phyloP scores from a whole-genome alignment of 2,329 filamentous ascomycete genomes.

The Akanthomyces uredinophilus region DNA sequence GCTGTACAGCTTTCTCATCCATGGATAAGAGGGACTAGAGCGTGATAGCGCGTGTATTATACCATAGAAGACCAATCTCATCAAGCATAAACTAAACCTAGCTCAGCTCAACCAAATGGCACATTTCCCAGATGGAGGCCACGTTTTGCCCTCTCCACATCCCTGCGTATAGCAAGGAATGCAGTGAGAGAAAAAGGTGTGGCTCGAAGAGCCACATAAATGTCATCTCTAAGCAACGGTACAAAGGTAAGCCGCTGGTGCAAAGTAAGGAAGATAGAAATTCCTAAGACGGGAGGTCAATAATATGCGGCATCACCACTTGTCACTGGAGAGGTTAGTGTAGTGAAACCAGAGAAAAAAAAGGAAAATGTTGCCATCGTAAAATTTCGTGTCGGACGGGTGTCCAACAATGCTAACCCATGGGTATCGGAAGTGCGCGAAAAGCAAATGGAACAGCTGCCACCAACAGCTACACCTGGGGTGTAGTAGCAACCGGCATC shows the following conservation, averaged over 20 bases:
- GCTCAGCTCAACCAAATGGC: not conserved
- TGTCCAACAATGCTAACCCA: constrained; percentile 13
- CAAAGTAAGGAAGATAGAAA: not conserved
- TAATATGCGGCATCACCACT: constrained; percentile 12
- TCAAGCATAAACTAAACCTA: not conserved
- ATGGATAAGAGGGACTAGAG: not conserved
- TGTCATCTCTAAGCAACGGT: not conserved
- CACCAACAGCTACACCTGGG: not conserved
- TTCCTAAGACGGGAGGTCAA: not conserved
- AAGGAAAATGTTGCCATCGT: constrained; percentile 3
- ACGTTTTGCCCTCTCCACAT: constrained; percentile 41
- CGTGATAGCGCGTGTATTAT: not conserved
- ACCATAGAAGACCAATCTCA: not conserved
- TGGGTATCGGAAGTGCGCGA: constrained; percentile 10
- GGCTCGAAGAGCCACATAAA: constrained; percentile 18
- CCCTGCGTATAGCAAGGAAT: constrained; percentile 40
- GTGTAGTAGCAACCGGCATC: not conserved
- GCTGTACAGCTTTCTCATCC: constrained; percentile 6
- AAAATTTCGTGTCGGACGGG: constrained; percentile 3
- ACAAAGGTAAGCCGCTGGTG: not conserved
- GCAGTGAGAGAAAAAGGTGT: constrained; percentile 48
- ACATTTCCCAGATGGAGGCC: not conserved
- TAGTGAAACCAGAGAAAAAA: constrained; percentile 3
- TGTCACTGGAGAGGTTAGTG: constrained; percentile 30
- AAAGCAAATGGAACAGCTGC: not conserved